Conservation (phyloP, 2,329 filamentous ascomycete species). For the Helicocarpus griseus region DNA sequence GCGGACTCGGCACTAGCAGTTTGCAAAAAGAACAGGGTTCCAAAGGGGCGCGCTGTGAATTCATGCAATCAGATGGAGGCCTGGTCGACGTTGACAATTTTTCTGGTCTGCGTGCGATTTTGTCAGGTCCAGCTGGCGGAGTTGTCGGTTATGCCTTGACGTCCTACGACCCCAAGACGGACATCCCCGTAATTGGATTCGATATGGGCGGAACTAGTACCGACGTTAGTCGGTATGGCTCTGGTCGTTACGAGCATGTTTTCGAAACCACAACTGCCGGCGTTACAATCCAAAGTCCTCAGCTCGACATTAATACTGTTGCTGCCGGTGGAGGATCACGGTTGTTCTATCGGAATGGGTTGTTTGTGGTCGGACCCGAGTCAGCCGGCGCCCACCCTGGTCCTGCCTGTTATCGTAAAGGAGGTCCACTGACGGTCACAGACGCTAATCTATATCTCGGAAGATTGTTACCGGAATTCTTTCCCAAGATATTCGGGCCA, state of each 20-base stretch:
- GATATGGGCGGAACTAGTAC: constrained; percentile 91
- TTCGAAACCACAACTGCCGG: constrained; percentile 87
- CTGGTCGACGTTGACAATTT: constrained; percentile 49
- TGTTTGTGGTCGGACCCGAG: constrained; percentile 85
- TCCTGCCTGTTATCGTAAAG: constrained; percentile 83
- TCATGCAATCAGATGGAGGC: constrained; percentile 83
- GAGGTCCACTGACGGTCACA: constrained; percentile 82
- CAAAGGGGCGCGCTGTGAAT: constrained; percentile 72
- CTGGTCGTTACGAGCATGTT: constrained; percentile 78
- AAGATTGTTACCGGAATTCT: constrained; percentile 75
- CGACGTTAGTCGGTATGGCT: constrained; percentile 75
- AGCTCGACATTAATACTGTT: constrained; percentile 85
- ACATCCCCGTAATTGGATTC: constrained; percentile 78
- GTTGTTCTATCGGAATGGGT: constrained; percentile 50
- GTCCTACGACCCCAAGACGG: constrained; percentile 69
- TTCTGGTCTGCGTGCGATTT: constrained; percentile 72
- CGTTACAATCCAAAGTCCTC: constrained; percentile 79
- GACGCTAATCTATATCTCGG: constrained; percentile 85
- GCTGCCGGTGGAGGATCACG: constrained; percentile 77
- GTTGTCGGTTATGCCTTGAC: constrained; percentile 87
- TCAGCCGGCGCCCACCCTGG: constrained; percentile 83
- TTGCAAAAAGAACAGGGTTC: constrained; percentile 56
- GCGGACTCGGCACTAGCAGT: constrained; percentile 66
- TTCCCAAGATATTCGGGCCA: constrained; percentile 84
- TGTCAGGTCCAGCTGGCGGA: constrained; percentile 85